Percentiles rank a stretch among this genome's conserved stretches.
Evolutionary conservation across 2,329 filamentous ascomycete species (phyloP).

Genomic region (Fusarium oligoseptatum): DNA sequence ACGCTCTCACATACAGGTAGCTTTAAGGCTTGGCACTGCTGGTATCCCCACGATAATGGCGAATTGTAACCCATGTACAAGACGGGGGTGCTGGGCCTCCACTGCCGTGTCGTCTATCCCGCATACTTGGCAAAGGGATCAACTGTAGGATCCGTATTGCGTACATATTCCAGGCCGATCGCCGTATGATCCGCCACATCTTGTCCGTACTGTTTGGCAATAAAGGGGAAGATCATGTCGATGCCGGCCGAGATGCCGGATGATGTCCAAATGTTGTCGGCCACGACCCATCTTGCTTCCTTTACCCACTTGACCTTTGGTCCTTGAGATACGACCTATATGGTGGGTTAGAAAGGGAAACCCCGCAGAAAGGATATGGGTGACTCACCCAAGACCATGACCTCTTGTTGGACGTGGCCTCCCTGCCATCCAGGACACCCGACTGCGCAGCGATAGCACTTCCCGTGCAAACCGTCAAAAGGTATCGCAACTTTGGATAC

Average conservation of each 20-base stretch:
- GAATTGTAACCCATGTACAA: not conserved
- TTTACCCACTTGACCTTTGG: slow-evolving; percentile 66
- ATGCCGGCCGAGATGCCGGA: slow-evolving; percentile 66
- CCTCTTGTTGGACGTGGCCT: slow-evolving; percentile 73
- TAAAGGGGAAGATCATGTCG: slow-evolving; percentile 54
- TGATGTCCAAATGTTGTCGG: slow-evolving; percentile 73
- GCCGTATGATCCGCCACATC: slow-evolving; percentile 63
- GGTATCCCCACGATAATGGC: not conserved
- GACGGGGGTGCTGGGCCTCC: not conserved
- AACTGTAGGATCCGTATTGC: slow-evolving; percentile 60
- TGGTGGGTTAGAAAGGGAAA: not conserved
- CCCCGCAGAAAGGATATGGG: not conserved
- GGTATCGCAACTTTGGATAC: slow-evolving; percentile 60
- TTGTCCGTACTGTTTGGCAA: slow-evolving; percentile 60
- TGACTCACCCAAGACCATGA: slow-evolving; percentile 55
- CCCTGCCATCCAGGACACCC: slow-evolving; percentile 67
- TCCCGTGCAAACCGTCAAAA: slow-evolving; percentile 75
- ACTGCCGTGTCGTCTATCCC: not conserved
- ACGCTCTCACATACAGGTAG: not conserved
- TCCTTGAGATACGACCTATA: slow-evolving; percentile 55
- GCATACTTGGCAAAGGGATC: slow-evolving; percentile 66
- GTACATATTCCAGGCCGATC: slow-evolving; percentile 68
- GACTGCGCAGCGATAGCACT: slow-evolving; percentile 65
- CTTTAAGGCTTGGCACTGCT: not conserved
- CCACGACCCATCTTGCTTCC: slow-evolving; percentile 70